Evolutionary conservation across 352 stramenopile genomes (phyloP), one percentile per base, ranked within the genome.

Genomic region (Globisporangium uncinulatum): DNA sequence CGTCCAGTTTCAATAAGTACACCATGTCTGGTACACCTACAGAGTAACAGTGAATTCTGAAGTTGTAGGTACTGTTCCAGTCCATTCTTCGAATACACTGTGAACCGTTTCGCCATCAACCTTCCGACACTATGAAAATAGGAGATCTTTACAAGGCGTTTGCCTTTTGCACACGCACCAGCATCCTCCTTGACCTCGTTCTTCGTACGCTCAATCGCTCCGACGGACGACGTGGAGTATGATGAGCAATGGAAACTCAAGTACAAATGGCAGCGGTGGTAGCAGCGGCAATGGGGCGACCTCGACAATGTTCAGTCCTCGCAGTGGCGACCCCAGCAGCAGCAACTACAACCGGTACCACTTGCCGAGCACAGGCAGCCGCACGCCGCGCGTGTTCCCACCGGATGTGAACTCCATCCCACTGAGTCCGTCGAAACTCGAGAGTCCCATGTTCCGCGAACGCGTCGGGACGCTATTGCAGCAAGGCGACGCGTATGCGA

Each of bases 381-480:
- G 70, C 21, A 79, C 73, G 34, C 74, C 74, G 17, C 74, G 76
- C 14, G 66, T 89, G 44, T 86, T 86, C 57, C 76, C 79, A 5
- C 66, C 72, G 3, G 74, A 86, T 31, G 56, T 83, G 15, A 62
- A 66, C 15, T 70, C 73, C 36, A 79, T 89, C 54, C 79, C 76
- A 34, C 57, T 87, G 19, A 89, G 79, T 59, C 79, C 77, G 51
- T 86, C 80, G 17, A 70, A 78, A 19, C 76, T 90, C 41, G 80
- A 90, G 46, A 90, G 74, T 58, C 77, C 80, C 19, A 78, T 87
- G 66, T 90, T 90, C 57, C 75, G 71, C 14, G 77, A 88, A 42
- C 77, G 76, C 32, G 73, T 90, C n/a, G 62, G 45, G 3, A 70
- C 67, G 34, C 53, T 90, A 36, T 86, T 90, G 77, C 77, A 88